phyloP scores from a whole-genome alignment of 257 asterid genomes.

The Salvia hispanica region DNA sequence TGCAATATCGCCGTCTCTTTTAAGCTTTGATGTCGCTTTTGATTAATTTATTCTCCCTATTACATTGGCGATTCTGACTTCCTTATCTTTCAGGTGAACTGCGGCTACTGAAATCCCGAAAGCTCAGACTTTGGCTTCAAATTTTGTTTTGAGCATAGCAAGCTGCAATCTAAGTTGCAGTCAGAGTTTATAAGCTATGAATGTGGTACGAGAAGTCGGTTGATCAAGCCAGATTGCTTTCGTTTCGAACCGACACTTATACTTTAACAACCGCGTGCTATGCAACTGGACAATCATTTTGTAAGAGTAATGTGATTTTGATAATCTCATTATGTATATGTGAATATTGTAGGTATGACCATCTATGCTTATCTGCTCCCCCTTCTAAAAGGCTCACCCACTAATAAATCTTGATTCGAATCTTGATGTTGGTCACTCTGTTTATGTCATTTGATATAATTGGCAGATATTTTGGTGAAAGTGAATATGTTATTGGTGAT shows the following conservation, averaged over 20 bases:
- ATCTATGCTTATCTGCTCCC: background rate
- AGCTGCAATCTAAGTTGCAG: constrained; percentile 25
- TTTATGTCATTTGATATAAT: background rate
- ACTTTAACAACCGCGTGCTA: constrained; percentile 14
- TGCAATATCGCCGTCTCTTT: background rate
- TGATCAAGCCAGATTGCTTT: constrained; percentile 26
- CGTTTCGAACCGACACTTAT: constrained; percentile 17
- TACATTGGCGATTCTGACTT: background rate
- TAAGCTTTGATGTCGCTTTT: background rate
- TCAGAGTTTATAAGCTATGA: constrained; percentile 8
- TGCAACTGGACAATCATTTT: constrained; percentile 36
- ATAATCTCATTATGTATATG: constrained; percentile 37
- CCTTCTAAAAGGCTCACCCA: constrained; percentile 21
- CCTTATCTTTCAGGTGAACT: constrained; percentile 33
- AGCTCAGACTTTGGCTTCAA: constrained; percentile 15
- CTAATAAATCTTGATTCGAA: background rate
- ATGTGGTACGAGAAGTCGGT: constrained; percentile 17
- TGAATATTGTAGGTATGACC: constrained; percentile 50
- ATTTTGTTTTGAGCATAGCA: constrained; percentile 36
- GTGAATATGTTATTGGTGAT: background rate
- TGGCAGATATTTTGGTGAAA: background rate
- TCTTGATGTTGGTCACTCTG: background rate
- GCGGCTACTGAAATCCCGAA: constrained; percentile 21
- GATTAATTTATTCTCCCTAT: too few species aligned
- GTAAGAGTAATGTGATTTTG: constrained; percentile 29